Conservation (phyloP, 352 stramenopile genomes). For the Elongisporangium undulatum region DNA sequence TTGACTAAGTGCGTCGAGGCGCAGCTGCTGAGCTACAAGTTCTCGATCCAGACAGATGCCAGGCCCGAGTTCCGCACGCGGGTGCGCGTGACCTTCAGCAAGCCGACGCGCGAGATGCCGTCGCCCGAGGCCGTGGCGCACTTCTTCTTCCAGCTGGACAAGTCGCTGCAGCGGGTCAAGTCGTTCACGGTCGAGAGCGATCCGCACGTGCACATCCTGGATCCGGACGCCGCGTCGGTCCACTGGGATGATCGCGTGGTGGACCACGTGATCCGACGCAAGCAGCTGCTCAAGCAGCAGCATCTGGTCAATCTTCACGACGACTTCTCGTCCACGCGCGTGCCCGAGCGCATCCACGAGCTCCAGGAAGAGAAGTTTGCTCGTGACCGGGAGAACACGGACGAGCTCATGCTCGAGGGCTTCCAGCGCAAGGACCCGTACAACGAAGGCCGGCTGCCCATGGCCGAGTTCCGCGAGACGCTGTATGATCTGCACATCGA, state of each 20-base stretch:
- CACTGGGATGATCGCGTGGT: conserved; percentile 54
- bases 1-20: conserved; percentile 32
- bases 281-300: conserved; percentile 36
- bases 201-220: conserved; percentile 40
- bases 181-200: conserved; percentile 66
- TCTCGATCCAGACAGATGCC: conserved; percentile 28
- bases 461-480: conserved; percentile 38
- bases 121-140: conserved; percentile 42
- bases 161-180: conserved; percentile 28
- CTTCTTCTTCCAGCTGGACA: conserved; percentile 52
- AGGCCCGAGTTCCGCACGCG: conserved; percentile 27
- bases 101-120: conserved; percentile 32
- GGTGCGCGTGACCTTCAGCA: conserved; percentile 63
- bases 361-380: conserved; percentile 30
- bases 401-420: conserved; percentile 54
- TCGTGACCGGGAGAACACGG: conserved; percentile 31
- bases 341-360: conserved; percentile 33
- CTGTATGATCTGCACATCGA: conserved; percentile 35
- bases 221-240: conserved; percentile 15
- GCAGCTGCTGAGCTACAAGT: conserved; percentile 54
- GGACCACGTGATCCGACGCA: conserved; percentile 50
- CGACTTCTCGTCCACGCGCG: conserved; percentile 56
- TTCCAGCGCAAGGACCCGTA: conserved; percentile 62
- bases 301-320: conserved; percentile 46
- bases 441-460: conserved; percentile 52